A percentile compares a stretch with the other conserved stretches of the same genome.
These are phyloP conservation scores for Fusarium sp. DNA, from an alignment of 2,329 filamentous ascomycete genomes.

Conservation along the genomic window DNA sequence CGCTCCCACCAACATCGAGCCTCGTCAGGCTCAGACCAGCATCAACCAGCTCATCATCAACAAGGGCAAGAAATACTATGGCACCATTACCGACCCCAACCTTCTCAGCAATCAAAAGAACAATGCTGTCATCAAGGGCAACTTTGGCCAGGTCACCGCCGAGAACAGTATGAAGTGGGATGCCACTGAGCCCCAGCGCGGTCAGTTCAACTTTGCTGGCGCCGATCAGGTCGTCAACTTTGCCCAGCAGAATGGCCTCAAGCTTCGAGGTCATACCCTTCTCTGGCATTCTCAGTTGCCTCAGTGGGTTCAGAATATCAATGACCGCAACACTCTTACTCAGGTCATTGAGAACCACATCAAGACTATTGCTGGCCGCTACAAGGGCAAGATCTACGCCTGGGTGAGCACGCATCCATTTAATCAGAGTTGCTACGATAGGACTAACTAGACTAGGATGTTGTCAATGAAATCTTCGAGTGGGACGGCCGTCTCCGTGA, in stretches of 20 bases:
- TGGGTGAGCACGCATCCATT: conserved; percentile 52
- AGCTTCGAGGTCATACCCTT: conserved; percentile 71
- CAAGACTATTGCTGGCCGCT: conserved; percentile 62
- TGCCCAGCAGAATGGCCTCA: conserved; percentile 60
- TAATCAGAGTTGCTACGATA: too few relatives aligned
- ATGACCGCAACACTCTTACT: conserved; percentile 60
- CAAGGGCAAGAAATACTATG: conserved; percentile 70
- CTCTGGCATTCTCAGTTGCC: conserved; percentile 69
- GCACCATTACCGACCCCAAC: conserved; percentile 63
- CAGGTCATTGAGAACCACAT: conserved; percentile 67
- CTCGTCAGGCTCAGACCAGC: neutral
- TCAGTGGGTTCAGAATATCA: conserved; percentile 65
- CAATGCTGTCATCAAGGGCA: conserved; percentile 62
- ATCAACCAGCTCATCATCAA: conserved; percentile 54
- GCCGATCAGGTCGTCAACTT: conserved; percentile 68
- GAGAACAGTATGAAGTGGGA: conserved; percentile 79
- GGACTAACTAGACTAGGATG: conserved; percentile 51
- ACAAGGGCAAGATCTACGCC: conserved; percentile 68
- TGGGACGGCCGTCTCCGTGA: conserved; percentile 60
- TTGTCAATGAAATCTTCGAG: conserved; percentile 72
- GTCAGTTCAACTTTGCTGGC: conserved; percentile 64
- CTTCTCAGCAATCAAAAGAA: conserved; percentile 54
- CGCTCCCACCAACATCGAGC: neutral
- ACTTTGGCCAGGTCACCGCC: conserved; percentile 70
- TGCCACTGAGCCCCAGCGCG: conserved; percentile 52